Base-by-base conservation (phyloP, 108 stramenopile genomes). In the Chaetoceros tenuissimus region DNA sequence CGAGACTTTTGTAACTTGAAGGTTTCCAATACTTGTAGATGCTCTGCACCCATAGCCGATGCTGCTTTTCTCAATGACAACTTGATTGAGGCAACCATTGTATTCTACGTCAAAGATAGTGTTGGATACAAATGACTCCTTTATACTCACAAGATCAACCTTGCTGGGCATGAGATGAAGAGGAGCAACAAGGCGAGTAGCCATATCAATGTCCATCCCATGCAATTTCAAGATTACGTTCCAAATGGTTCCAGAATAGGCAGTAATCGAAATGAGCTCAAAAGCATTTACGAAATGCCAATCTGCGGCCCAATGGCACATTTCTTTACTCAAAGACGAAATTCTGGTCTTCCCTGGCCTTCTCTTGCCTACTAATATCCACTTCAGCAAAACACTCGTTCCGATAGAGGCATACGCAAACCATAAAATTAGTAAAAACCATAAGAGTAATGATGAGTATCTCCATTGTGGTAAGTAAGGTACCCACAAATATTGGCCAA, bases 11-110 rank as follows among this genome's bases (percentile, higher is more conserved):
- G n/a, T n/a, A n/a, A n/a, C n/a, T n/a, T n/a, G n/a, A n/a, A n/a
- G n/a, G n/a, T n/a, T n/a, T n/a, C n/a, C n/a, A n/a, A n/a, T n/a
- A n/a, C n/a, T n/a, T n/a, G n/a, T n/a, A n/a, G n/a, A n/a, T n/a
- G n/a, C n/a, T n/a, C n/a, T n/a, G n/a, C n/a, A n/a, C n/a, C n/a
- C n/a, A n/a, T n/a, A n/a, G n/a, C 56, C 56, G 3, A 57, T 44
- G 56, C 34, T 57, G 56, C 56, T 45, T 21, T 48, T 17, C 25
- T 57, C 56, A 24, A 57, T 57, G 20, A 43, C 21, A 3, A 57
- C 17, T 48, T 20, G 5, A 34, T 22, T 20, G 34, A 19, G 20
- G 17, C 24, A 19, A n/a, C 56, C n/a, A 24, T 44, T 57, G 20
- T 24, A 7, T 24, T 57, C 24, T 22, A 24, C 45, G 56, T 40